Evolutionary conservation across 2,329 filamentous ascomycete species (phyloP).

Genomic region (Simplicillium sp.): DNA sequence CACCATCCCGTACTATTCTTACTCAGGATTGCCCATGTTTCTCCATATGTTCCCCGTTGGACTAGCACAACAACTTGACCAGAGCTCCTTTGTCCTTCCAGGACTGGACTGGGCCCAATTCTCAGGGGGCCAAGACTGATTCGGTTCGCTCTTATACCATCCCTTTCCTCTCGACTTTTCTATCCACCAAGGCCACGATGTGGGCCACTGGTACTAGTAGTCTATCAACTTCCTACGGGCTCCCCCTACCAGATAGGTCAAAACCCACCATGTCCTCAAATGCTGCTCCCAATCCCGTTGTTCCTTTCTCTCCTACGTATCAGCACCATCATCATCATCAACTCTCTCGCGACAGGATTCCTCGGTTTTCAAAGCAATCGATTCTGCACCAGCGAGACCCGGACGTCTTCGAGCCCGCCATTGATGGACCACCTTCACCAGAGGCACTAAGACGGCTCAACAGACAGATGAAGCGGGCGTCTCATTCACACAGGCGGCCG

Average conservation of each 20-base stretch:
- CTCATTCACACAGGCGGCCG: slow-evolving; percentile 24
- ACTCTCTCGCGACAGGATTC: slow-evolving; percentile 8
- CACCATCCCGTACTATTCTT: too few species aligned
- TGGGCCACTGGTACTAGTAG: slow-evolving; percentile 4
- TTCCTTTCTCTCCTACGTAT: slow-evolving; percentile 2
- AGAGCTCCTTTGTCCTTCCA: background rate
- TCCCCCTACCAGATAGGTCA: background rate
- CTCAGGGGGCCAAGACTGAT: slow-evolving; percentile 1
- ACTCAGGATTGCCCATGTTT: too few species aligned
- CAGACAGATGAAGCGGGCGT: slow-evolving; percentile 47
- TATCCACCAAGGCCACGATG: slow-evolving; percentile 3
- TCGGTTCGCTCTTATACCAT: background rate
- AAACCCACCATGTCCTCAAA: too few species aligned
- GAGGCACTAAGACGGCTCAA: slow-evolving; percentile 48
- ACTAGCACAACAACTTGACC: too few species aligned
- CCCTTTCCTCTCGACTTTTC: background rate
- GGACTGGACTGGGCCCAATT: background rate
- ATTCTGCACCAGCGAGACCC: slow-evolving; percentile 11
- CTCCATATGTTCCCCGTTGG: too few species aligned
- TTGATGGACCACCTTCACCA: slow-evolving; percentile 53
- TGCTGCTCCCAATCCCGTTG: background rate
- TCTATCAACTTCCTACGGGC: slow-evolving; percentile 3
- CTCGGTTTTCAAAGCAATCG: background rate
- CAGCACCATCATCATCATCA: background rate
- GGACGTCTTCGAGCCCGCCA: slow-evolving; percentile 45